Base-by-base conservation (phyloP, 345 rosid species). In the Clausena lansium region DNA sequence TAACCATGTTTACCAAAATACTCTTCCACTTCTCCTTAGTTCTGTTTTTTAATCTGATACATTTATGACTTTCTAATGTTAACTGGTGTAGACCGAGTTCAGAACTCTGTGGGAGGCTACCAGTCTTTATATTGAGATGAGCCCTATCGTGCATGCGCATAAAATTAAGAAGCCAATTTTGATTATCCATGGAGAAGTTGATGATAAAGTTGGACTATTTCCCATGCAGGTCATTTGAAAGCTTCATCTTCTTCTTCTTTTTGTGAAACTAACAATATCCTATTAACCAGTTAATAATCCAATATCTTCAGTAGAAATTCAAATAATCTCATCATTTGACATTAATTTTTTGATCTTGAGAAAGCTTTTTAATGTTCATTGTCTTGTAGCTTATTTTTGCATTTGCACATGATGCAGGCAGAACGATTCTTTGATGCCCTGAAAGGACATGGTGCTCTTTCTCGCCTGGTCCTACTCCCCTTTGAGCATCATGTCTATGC, bases 101-200 rank as follows among this genome's bases (percentile, higher is more conserved):
- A 92, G 99, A 79, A 94, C 99, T 64, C 90, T 94, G 45, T 96
- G 98, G 99, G 98, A 96, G 84, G 98, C 99, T 59, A 89, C 97
- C 28, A 83, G 28, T 71, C 86, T 85, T 6, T 96, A 94, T n/a
- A 91, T 94, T 59, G 97, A 90, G 84, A 92, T 94, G 99, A 96
- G 99, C 79, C 99, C 99, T 13, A 94, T 92, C 86, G 89, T 94
- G 92, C 87, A 95, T 9, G 98, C 99, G 27, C 86, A 96, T 84
- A 96, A 89, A 87, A 92, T 94, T 83, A 96, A 90, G 88, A 96
- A 88, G 84, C 98, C 99, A 39, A 94, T 94, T 86, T 86, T 96
- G 83, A 95, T 96, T 80, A 87, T 96, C 50, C 98, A 96, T 59
- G 99, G 99, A 77, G 98, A 96, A 89, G 98, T 91, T 88, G 99